phyloP scores from a whole-genome alignment of 768 basidiomycete species.

The Lactarius indigo region DNA sequence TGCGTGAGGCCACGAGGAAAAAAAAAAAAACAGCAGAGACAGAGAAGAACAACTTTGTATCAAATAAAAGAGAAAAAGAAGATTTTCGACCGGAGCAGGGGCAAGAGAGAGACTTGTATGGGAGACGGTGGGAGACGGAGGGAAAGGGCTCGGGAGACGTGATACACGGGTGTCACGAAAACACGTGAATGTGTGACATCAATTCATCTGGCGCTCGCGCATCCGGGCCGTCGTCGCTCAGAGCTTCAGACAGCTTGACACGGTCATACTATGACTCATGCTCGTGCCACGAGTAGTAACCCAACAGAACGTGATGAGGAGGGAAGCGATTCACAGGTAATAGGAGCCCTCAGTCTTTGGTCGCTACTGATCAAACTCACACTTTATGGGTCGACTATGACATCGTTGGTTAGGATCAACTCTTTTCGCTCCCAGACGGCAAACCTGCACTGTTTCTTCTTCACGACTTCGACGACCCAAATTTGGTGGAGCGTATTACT shows the following conservation, averaged over 20 bases:
- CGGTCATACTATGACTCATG: neutral
- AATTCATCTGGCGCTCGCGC: neutral
- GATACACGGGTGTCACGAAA: neutral
- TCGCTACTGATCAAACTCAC: neutral
- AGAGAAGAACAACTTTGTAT: neutral
- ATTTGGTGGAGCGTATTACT: conserved; percentile 23
- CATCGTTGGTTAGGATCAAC: neutral
- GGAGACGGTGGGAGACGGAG: no score
- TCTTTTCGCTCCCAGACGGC: conserved; percentile 12
- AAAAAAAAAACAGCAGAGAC: no score
- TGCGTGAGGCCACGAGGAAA: neutral
- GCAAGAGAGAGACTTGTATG: no score
- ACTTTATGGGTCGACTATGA: neutral
- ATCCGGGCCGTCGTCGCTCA: no score
- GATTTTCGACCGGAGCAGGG: no score
- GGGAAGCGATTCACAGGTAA: neutral
- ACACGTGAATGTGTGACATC: neutral
- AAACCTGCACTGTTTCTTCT: conserved; percentile 5
- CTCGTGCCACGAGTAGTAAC: neutral
- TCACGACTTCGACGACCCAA: conserved; percentile 5
- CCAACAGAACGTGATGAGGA: neutral
- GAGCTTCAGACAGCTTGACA: no score
- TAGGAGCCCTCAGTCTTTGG: neutral
- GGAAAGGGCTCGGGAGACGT: neutral
- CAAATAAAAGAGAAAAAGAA: no score